These are phyloP conservation scores for Backusella circina DNA, from an alignment of 192 early-diverging fungal genomes.

Conservation along the genomic window DNA sequence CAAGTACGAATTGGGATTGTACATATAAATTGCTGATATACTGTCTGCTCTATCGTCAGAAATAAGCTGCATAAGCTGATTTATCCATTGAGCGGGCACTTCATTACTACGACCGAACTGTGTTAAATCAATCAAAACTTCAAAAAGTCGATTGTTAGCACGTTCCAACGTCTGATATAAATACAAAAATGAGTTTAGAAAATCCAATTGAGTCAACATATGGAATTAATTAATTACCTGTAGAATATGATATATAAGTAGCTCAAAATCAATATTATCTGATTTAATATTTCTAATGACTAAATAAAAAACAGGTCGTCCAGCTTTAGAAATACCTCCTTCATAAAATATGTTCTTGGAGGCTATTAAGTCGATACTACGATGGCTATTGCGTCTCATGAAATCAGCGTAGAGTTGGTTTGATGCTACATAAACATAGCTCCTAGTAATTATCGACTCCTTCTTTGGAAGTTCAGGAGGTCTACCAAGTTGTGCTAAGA, in stretches of 20 bases:
- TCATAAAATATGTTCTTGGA: conserved; percentile 62
- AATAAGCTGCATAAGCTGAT: conserved; percentile 52
- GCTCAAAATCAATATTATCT: conserved; percentile 66
- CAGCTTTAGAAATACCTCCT: conserved; percentile 59
- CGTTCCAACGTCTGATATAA: conserved; percentile 43
- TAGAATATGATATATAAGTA: conserved; percentile 58
- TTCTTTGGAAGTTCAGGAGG: conserved; percentile 42
- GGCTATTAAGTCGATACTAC: conserved; percentile 48
- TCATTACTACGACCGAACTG: conserved; percentile 65
- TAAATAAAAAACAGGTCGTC: conserved; percentile 68
- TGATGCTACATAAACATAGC: not conserved
- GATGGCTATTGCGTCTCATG: conserved; percentile 45
- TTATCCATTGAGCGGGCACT: conserved; percentile 57
- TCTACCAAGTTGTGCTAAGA: conserved; percentile 70
- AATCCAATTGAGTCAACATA: not conserved
- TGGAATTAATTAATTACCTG: conserved; percentile 16
- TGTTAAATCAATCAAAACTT: conserved; percentile 68
- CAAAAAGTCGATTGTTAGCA: conserved; percentile 49
- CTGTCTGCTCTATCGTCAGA: conserved; percentile 48
- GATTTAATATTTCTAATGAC: conserved; percentile 57
- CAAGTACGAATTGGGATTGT: conserved; percentile 64
- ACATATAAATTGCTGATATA: conserved; percentile 57
- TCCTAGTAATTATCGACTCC: not conserved
- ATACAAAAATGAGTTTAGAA: not conserved
- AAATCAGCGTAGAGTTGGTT: conserved; percentile 42